A percentile compares a stretch with the other conserved stretches of the same genome.
phyloP scores from a whole-genome alignment of 495 filamentous ascomycete genomes.

The Lasiosphaeriaceae sp. region DNA sequence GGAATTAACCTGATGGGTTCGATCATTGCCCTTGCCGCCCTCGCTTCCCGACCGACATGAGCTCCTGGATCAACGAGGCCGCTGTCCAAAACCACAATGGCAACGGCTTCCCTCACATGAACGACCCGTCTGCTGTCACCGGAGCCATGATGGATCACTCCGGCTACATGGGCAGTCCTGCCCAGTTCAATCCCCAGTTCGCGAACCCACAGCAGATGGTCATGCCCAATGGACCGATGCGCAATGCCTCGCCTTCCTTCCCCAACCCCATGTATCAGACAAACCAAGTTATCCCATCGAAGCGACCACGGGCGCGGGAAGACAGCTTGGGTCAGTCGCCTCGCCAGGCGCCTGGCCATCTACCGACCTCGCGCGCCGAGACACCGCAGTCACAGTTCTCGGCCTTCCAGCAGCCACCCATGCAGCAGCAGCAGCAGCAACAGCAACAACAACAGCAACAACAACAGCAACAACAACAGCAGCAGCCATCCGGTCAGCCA shows the following conservation, averaged over 20 bases:
- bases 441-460: constrained; percentile 43
- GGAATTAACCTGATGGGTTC: constrained; percentile 47
- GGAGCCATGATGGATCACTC: constrained; percentile 54
- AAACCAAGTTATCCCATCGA: constrained; percentile 81
- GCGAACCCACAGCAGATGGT: constrained; percentile 61
- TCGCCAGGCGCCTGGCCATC: constrained; percentile 66
- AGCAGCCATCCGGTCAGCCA: constrained; percentile 52
- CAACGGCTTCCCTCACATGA: constrained; percentile 67
- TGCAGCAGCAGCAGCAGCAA: constrained; percentile 40
- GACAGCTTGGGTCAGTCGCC: constrained; percentile 83
- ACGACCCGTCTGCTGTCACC: constrained; percentile 47
- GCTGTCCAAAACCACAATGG: constrained; percentile 71
- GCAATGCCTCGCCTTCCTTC: constrained; percentile 77
- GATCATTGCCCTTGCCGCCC: constrained; percentile 26
- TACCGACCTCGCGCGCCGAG: constrained; percentile 83
- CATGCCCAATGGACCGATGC: constrained; percentile 80
- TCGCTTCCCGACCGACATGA: constrained; percentile 53
- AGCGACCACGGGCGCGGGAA: constrained; percentile 75
- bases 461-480: constrained; percentile 40
- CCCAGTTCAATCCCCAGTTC: constrained; percentile 52
- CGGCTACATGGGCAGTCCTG: constrained; percentile 48
- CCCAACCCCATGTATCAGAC: constrained; percentile 66
- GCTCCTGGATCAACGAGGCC: constrained; percentile 78
- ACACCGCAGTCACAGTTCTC: constrained; percentile 72
- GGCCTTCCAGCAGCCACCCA: constrained; percentile 53